These are phyloP conservation scores for Pelargonium citronellum DNA, from an alignment of 441 rosid species.

Conservation along the genomic window DNA sequence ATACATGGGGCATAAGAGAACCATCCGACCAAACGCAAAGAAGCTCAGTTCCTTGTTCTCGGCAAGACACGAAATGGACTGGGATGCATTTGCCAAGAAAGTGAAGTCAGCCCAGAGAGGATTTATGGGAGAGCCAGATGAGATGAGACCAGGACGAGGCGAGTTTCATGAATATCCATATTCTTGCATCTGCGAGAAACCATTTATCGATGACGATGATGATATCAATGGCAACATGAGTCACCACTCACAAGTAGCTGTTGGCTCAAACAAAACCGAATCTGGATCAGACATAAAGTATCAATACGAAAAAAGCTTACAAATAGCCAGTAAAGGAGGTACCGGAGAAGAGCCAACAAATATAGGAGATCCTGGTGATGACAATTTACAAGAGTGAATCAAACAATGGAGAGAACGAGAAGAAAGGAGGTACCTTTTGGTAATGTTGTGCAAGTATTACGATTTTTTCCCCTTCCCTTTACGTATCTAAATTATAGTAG, in stretches of 20 bases:
- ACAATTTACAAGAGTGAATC: not conserved
- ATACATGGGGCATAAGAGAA: constrained; percentile 91
- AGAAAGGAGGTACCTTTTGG: not conserved
- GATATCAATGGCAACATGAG: constrained; percentile 24
- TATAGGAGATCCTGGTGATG: not conserved
- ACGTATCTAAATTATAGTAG: not conserved
- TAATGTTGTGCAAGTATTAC: not conserved
- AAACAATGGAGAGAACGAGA: not conserved
- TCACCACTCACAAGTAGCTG: constrained; percentile 12
- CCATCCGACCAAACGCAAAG: constrained; percentile 86
- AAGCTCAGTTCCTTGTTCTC: constrained; percentile 71
- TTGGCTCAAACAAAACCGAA: constrained; percentile 5
- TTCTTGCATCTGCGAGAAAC: constrained; percentile 74
- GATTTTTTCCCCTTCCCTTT: not conserved
- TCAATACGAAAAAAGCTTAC: constrained; percentile 22
- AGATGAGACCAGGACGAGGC: constrained; percentile 74
- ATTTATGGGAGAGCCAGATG: constrained; percentile 95
- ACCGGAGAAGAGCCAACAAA: no score
- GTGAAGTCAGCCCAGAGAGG: constrained; percentile 84
- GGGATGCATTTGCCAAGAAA: constrained; percentile 71
- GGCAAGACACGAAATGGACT: constrained; percentile 60
- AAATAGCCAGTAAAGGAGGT: not conserved
- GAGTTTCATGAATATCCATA: constrained; percentile 87
- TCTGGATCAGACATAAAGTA: constrained; percentile 5
- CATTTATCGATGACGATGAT: constrained; percentile 27